Evolutionary conservation across 2,329 filamentous ascomycete species (phyloP), one percentile per base, ranked within the genome.

Genomic region (Colletotrichum nymphaeae): DNA sequence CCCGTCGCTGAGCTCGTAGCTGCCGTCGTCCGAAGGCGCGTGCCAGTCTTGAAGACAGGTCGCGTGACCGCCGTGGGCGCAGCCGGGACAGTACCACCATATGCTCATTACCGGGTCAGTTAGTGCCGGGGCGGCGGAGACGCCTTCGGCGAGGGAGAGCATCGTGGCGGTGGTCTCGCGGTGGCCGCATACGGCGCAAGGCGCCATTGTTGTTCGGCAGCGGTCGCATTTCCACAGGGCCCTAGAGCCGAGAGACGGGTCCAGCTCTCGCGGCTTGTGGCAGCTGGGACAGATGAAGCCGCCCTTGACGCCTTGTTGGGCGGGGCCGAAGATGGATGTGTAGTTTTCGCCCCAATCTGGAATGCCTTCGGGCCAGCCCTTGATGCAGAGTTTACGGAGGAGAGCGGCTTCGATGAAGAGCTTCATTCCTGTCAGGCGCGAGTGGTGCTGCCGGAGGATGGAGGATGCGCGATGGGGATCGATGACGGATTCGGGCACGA

Each of bases 31-130:
- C 2, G 79, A 69, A 6, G 84, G 78, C 0, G 84, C 84, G 78
- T 92, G 90, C 91, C 91, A 93, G 2, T 84, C 84, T 67, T 88
- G 85, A 1, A 93, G 83, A 71, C 91, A 93, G 0, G 86, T 86
- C 0, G 88, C 85, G 78, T 93, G 91, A 0, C 91, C 91, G 32
- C 91, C 91, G 76, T 93, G 91, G 1, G 86, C 86, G 76, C 91
- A 93, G 14, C 88, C 88, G 1, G 88, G 87, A 71, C 91, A 93
- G 76, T 89, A 90, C 89, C 89, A 92, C 91, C 91, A 93, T 2
- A 86, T 86, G 0, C 83, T 81, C 32, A 87, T 75, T 5, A 82
- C 77, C 1, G 79, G 76, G 5, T 80, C 78, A 4, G 79, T 76
- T 1, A 68, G 62, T 5, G 19, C 19, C 6, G 30, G 46, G 26